Evolutionary conservation across 129 eudicot genomes (phyloP).

Genomic region (Tagetes patula): DNA sequence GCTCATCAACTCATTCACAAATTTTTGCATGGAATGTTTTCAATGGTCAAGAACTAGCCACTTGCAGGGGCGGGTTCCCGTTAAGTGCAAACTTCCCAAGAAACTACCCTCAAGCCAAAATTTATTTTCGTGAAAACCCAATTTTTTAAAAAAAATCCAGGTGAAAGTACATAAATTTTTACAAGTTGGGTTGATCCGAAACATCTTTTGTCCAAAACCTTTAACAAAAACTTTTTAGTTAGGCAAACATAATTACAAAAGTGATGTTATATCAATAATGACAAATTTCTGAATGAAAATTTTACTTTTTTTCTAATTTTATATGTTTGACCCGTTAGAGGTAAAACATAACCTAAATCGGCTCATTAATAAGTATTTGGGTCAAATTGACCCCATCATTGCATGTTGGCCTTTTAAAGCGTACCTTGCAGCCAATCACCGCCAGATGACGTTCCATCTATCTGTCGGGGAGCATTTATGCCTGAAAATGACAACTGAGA

Average conservation of each 20-base stretch:
- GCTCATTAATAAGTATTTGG: neutral
- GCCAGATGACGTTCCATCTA: neutral
- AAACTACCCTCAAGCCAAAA: too few species aligned
- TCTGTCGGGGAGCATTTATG: constrained; percentile 29
- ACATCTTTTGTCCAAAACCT: neutral
- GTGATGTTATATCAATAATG: neutral
- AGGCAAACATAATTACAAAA: neutral
- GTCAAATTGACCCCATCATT: neutral
- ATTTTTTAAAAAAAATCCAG: too few species aligned
- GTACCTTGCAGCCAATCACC: constrained; percentile 58
- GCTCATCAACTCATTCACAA: too few species aligned
- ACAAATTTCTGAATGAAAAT: too few species aligned
- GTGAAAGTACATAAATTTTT: neutral
- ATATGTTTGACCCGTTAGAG: constrained; percentile 2
- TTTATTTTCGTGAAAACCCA: too few species aligned
- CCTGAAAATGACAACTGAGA: constrained; percentile 60
- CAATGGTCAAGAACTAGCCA: too few species aligned
- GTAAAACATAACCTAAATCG: neutral
- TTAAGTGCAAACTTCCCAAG: too few species aligned
- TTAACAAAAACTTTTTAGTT: neutral
- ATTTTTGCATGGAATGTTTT: too few species aligned
- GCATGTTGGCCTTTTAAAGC: neutral
- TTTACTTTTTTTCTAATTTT: too few species aligned
- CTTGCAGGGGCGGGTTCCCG: too few species aligned
- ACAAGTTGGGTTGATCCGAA: neutral